Evolutionary conservation across 805 yeast species (phyloP).

Genomic region (Ogataea neopini): DNA sequence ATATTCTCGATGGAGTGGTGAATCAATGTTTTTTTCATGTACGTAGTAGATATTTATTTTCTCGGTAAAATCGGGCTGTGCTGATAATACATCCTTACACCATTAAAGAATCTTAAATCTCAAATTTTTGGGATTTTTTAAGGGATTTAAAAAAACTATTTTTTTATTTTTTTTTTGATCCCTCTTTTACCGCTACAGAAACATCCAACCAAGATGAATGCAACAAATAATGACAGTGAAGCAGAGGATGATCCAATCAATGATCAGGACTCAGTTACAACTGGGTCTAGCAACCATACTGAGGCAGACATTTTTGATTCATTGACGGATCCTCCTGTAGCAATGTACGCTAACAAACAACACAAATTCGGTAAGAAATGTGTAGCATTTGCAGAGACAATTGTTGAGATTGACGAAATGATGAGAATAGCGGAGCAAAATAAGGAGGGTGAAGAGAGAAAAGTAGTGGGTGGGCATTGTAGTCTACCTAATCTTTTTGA

Average conservation of each 20-base stretch:
- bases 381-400: conserved; percentile 13
- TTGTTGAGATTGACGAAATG: conserved; percentile 1
- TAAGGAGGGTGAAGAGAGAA: not conserved
- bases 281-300: conserved; percentile 11
- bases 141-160: not conserved
- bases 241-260: conserved; percentile 14
- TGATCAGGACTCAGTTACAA: conserved; percentile 19
- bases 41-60: no score
- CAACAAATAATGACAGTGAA: conserved; percentile 11
- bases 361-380: conserved; percentile 12
- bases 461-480: not conserved
- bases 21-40: no score
- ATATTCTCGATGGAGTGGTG: not conserved
- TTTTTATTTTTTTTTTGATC: conserved; percentile 1
- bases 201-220: not conserved
- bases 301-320: conserved; percentile 16
- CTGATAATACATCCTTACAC: not conserved
- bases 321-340: conserved; percentile 17
- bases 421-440: conserved; percentile 1
- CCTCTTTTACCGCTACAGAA: conserved; percentile 4
- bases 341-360: conserved; percentile 12
- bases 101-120: no score
- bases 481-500: not conserved
- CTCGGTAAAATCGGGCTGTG: not conserved
- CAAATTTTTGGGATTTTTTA: no score